Evolutionary conservation across 495 filamentous ascomycete species (phyloP).

Genomic region (Aspergillus affinis): DNA sequence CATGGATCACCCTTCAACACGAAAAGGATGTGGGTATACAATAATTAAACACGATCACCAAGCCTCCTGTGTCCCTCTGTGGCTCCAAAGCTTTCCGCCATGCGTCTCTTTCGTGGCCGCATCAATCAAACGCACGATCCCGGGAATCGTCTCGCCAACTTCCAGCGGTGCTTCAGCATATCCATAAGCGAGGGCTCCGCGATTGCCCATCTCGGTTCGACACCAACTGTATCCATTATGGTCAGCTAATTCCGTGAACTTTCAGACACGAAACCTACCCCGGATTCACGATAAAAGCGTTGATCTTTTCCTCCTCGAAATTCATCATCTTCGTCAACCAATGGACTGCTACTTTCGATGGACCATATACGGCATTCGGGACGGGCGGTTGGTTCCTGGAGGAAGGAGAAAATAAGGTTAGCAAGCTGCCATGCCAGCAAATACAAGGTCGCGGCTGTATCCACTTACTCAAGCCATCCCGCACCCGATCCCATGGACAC

Average conservation of each 20-base stretch:
- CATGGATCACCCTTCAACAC: no score
- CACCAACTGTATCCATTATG: constrained; percentile 31
- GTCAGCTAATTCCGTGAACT: constrained; percentile 18
- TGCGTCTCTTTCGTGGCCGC: constrained; percentile 31
- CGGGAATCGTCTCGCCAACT: constrained; percentile 35
- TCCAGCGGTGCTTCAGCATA: constrained; percentile 30
- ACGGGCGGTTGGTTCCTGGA: constrained; percentile 22
- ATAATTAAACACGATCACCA: constrained; percentile 11
- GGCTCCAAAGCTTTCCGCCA: constrained; percentile 34
- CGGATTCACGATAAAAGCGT: constrained; percentile 31
- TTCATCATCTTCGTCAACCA: constrained; percentile 40
- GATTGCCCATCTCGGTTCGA: constrained; percentile 48
- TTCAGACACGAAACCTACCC: constrained; percentile 17
- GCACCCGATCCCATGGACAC: constrained; percentile 32
- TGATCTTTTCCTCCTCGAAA: constrained; percentile 37
- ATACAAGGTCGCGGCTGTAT: no score
- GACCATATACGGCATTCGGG: constrained; percentile 37
- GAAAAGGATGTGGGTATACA: no score
- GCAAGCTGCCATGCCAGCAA: no score
- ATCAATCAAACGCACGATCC: constrained; percentile 38
- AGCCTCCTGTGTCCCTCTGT: constrained; percentile 20
- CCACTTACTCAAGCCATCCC: neutral
- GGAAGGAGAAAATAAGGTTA: no score
- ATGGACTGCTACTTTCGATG: constrained; percentile 38
- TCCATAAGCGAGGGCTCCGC: constrained; percentile 34